These are phyloP conservation scores for Suillus plorans DNA, from an alignment of 768 basidiomycete species.

Conservation along the genomic window DNA sequence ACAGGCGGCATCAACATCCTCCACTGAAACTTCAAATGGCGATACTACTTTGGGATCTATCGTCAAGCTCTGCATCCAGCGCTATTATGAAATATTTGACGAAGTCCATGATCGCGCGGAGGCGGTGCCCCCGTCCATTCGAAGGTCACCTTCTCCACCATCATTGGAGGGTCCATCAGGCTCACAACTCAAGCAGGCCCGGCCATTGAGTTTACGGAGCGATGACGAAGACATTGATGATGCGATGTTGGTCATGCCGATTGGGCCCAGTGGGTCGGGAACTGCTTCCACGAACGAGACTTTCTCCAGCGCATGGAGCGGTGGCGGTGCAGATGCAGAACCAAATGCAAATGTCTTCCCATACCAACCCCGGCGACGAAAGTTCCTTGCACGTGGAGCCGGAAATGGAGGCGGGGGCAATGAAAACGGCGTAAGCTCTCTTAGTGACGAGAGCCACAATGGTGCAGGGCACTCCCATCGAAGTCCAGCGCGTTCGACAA, in stretches of 20 bases:
- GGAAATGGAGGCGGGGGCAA: not conserved
- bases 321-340: slow-evolving; percentile 20
- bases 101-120: slow-evolving; percentile 74
- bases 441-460: slow-evolving; percentile 33
- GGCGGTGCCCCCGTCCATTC: slow-evolving; percentile 38
- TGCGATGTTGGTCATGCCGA: slow-evolving; percentile 71
- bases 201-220: slow-evolving; percentile 28
- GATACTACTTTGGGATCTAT: slow-evolving; percentile 68
- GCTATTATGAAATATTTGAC: slow-evolving; percentile 85
- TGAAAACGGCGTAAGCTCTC: slow-evolving; percentile 29
- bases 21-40: slow-evolving; percentile 39
- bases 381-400: slow-evolving; percentile 26
- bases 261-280: slow-evolving; percentile 42
- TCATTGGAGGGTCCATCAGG: slow-evolving; percentile 21
- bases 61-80: slow-evolving; percentile 75
- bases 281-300: slow-evolving; percentile 11
- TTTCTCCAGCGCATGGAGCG: slow-evolving; percentile 29
- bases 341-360: slow-evolving; percentile 13
- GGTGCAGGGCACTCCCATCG: slow-evolving; percentile 27
- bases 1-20: slow-evolving; percentile 14
- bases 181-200: slow-evolving; percentile 23
- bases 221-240: slow-evolving; percentile 78
- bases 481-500: slow-evolving; percentile 52
- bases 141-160: slow-evolving; percentile 27
- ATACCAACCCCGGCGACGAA: slow-evolving; percentile 45